Conservation (phyloP, 2,329 filamentous ascomycete genomes). For the Fusarium pilosicola region DNA sequence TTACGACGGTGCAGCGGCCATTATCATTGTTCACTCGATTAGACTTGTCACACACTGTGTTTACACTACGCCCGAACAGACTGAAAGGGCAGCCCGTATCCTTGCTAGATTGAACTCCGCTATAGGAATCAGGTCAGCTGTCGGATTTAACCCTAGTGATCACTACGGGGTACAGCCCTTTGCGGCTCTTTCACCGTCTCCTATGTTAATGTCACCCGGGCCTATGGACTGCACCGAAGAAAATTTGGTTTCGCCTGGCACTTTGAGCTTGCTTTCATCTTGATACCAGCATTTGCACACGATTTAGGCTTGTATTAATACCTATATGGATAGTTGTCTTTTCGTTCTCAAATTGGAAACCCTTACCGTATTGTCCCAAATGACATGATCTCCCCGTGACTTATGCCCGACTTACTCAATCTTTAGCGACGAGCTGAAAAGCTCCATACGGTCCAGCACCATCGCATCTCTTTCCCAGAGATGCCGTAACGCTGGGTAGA, state of each 20-base stretch:
- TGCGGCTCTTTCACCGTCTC: neutral
- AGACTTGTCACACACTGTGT: conserved; percentile 46
- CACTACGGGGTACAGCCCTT: neutral
- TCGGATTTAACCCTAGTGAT: conserved; percentile 9
- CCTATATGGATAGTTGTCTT: neutral
- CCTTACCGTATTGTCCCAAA: neutral
- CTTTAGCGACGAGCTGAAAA: neutral
- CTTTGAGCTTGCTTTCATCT: neutral
- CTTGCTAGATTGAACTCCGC: conserved; percentile 42
- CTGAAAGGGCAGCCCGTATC: conserved; percentile 32
- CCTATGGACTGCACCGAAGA: neutral
- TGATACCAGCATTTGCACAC: neutral
- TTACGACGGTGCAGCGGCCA: conserved; percentile 47
- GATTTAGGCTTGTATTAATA: neutral
- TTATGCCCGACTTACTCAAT: neutral
- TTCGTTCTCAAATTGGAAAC: neutral
- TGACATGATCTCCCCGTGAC: neutral
- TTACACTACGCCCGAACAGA: conserved; percentile 41
- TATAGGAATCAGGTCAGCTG: conserved; percentile 46
- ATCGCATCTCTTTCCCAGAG: conserved; percentile 27
- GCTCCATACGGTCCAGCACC: neutral
- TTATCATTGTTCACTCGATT: conserved; percentile 47
- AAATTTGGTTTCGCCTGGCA: neutral
- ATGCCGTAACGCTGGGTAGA: conserved; percentile 30
- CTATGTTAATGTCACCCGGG: neutral